phyloP scores from a whole-genome alignment of 1,284 basidiomycete species.

The Chondrostereum purpureum region DNA sequence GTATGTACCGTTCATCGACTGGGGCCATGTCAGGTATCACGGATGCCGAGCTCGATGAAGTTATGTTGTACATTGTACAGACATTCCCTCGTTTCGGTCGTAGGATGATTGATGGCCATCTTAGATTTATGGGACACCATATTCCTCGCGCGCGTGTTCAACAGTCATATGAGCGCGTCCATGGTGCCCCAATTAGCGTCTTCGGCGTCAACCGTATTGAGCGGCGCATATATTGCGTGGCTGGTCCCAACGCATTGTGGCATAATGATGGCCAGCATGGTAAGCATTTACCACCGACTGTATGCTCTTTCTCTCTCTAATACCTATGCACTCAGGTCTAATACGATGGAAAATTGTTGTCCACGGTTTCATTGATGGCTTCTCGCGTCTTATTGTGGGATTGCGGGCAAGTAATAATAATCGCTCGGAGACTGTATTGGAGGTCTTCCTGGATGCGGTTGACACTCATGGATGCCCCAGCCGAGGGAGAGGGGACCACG shows the following conservation, averaged over 20 bases:
- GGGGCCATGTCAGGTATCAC: slow-evolving; percentile 12
- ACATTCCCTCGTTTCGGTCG: slow-evolving; percentile 18
- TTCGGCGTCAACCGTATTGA: slow-evolving; percentile 15
- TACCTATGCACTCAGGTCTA: slow-evolving; percentile 18
- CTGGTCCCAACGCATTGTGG: slow-evolving; percentile 10
- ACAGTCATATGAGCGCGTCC: slow-evolving; percentile 15
- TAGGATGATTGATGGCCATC: slow-evolving; percentile 20
- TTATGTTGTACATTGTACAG: slow-evolving; percentile 13
- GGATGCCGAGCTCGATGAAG: slow-evolving; percentile 18
- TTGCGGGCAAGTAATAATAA: slow-evolving; percentile 24
- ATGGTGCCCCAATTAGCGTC: slow-evolving; percentile 14
- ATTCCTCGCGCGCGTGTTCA: slow-evolving; percentile 16
- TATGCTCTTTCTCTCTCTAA: slow-evolving; percentile 1
- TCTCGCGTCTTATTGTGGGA: slow-evolving; percentile 19
- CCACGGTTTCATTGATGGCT: slow-evolving; percentile 27
- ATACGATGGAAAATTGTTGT: slow-evolving; percentile 27
- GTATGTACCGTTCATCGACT: slow-evolving; percentile 8
- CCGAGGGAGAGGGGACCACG: slow-evolving; percentile 25
- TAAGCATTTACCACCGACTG: slow-evolving; percentile 9
- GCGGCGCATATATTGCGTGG: slow-evolving; percentile 18
- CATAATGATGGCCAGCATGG: slow-evolving; percentile 28
- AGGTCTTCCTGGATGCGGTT: slow-evolving; percentile 18
- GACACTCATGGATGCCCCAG: slow-evolving; percentile 19
- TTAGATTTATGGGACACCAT: slow-evolving; percentile 15
- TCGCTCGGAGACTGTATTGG: slow-evolving; percentile 20